Base-by-base conservation (phyloP, 2,329 filamentous ascomycete species). In the Talaromyces piceae region DNA sequence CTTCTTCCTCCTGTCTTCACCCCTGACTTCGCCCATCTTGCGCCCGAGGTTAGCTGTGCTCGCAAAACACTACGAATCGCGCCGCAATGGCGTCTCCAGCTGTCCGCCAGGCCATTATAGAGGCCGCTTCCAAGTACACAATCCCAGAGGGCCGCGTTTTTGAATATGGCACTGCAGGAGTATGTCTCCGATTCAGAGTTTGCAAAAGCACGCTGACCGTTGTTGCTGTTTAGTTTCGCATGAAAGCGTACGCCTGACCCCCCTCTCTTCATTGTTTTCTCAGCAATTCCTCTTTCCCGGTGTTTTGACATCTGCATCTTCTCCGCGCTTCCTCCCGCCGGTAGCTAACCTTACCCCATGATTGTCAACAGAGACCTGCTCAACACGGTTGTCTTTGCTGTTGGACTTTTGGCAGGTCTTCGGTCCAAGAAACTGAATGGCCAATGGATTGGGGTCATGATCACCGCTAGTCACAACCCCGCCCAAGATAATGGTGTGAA, bases 391-490 rank as follows among this genome's bases (percentile, higher is more conserved):
- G 82, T 95, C 60, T 96, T 91, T 73, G 86, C 91, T 44, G 91
- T 96, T 58, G 93, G 91, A 47, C 81, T 98, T 55, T 82, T 96
- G 52, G 88, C 93, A 27, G 83, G 87, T 51, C 80, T 97, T 47
- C 86, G 93, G 57, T 96, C 90, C 58, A 87, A 89, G 67, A 94
- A 93, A 73, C 82, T 94, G 61, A 85, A 86, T 67, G 86, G 90
- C 58, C 88, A 94, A 75, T 86, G 88, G 61, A 95, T 98, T 64
- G 93, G 93, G 64, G 86, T 98, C 59, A 95, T 95, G 90, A 87
- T 95, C 69, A 95, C 90, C 39, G 90, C 90, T 56, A 94, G 88
- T 64, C 90, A 95, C 77, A 95, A 95, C 72, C 88, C 88, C 16
- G 86, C 90, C 28, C 79, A 82, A 61, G 90, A 95, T 72, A 95